A percentile compares a stretch with the other conserved stretches of the same genome.
phyloP scores from a whole-genome alignment of 306 rosid genomes.

The Cicer yamashitae region DNA sequence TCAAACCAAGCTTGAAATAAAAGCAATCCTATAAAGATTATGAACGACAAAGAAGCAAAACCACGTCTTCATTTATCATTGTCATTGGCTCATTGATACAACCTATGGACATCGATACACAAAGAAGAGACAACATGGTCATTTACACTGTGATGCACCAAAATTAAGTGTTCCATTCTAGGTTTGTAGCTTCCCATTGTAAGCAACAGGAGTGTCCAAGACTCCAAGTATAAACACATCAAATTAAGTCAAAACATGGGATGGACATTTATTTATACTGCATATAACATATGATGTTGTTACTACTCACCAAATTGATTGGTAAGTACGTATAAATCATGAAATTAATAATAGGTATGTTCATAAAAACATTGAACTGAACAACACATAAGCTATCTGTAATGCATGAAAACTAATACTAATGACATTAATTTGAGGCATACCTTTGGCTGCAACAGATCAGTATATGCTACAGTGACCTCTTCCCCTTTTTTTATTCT shows the following conservation, averaged over 20 bases:
- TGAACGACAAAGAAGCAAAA: conserved; percentile 5
- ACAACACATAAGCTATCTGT: background rate
- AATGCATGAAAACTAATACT: background rate
- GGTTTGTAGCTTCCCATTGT: background rate
- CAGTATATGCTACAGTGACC: conserved; percentile 77
- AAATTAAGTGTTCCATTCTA: background rate
- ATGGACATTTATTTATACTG: background rate
- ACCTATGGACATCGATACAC: background rate
- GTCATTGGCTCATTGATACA: background rate
- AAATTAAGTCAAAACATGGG: background rate
- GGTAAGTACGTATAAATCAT: background rate
- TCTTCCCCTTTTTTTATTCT: conserved; percentile 70
- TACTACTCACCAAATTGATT: background rate
- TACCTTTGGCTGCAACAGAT: conserved; percentile 82
- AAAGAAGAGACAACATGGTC: background rate
- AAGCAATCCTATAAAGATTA: background rate
- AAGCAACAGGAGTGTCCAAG: background rate
- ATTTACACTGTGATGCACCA: background rate
- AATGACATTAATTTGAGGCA: conserved; percentile 22
- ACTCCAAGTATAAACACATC: background rate
- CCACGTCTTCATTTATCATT: background rate
- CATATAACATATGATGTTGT: background rate
- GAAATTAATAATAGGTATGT: conserved; percentile 10
- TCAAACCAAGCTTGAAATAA: background rate
- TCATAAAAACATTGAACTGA: background rate